Conservation (phyloP, 2,329 filamentous ascomycete species). For the Aspergillus puulaauensis region DNA sequence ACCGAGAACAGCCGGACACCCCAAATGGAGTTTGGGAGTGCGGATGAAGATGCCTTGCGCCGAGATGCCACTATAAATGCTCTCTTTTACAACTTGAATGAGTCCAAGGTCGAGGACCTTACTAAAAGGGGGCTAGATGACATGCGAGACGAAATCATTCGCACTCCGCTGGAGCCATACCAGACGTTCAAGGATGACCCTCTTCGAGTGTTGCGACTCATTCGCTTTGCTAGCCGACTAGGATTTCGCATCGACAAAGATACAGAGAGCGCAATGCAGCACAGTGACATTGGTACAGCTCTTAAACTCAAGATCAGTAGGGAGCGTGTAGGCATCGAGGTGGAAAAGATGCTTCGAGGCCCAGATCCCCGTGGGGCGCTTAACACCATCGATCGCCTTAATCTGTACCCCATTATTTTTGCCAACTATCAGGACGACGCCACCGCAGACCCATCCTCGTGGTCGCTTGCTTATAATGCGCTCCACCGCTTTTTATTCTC, state of each 20-base stretch:
- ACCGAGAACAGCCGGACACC: conserved; percentile 86
- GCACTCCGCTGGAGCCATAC: conserved; percentile 81
- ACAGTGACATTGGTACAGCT: conserved; percentile 73
- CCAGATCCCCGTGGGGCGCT: conserved; percentile 41
- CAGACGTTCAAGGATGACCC: conserved; percentile 96
- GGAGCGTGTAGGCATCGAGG: conserved; percentile 80
- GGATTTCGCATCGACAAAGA: conserved; percentile 72
- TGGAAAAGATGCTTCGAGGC: conserved; percentile 88
- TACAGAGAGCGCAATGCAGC: conserved; percentile 71
- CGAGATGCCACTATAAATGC: conserved; percentile 94
- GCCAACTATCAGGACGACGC: conserved; percentile 48
- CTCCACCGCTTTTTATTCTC: conserved; percentile 52
- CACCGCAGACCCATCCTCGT: conserved; percentile 59
- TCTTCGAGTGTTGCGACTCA: conserved; percentile 77
- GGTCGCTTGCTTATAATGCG: conserved; percentile 64
- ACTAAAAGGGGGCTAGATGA: conserved; percentile 72
- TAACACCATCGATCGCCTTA: conserved; percentile 38
- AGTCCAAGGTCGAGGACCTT: conserved; percentile 77
- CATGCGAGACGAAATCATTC: conserved; percentile 69
- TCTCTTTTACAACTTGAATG: conserved; percentile 91
- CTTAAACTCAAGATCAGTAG: conserved; percentile 87
- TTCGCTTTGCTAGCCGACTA: conserved; percentile 86
- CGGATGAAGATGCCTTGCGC: conserved; percentile 82
- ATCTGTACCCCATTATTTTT: conserved; percentile 42
- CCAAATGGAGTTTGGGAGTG: conserved; percentile 88